Evolutionary conservation across 345 rosid species (phyloP), one percentile per base, ranked within the genome.

Genomic region (Ceriops tagal): DNA sequence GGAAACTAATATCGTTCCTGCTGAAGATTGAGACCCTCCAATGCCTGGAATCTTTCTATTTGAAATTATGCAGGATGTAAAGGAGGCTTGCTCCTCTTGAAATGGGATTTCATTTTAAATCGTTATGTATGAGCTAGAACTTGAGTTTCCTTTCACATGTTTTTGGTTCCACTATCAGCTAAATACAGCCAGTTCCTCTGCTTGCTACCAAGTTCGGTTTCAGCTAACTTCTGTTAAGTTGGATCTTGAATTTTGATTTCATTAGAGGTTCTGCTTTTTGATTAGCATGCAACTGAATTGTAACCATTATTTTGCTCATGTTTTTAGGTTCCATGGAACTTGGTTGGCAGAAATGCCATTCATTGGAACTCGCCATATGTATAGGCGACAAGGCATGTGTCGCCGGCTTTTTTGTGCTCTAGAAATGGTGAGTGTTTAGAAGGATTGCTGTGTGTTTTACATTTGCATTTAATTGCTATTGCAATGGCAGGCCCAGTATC

Each of bases 341-440:
- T 58, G 16, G 31, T 63, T 77, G 66, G 76, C 80, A 34, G 80
- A 77, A 67, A 72, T 77, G 80, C 80, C 80, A 62, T 77, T 77
- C 53, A 77, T 77, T 58, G 80, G 80, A 49, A 77, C 80, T 16
- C 80, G 80, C 22, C 80, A 77, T 27, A 58, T 68, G 55, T 77
- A 77, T 31, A 71, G 80, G 57, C 80, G 76, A 18, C 80, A 77
- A 53, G 80, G 80, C 47, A 77, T 77, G 80, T 77, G 76, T 66
- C 72, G 75, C 11, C 80, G 80, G 31, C 76, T 77, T 67, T 64
- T 77, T 52, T 13, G 65, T 58, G 80, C 76, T 24, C 59, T 77
- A 52, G 80, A 77, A 72, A 67, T 53, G 1, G 80, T 77, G 72
- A 71, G 72, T 5, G 59, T 57, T 26, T 18, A 18, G 20, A 46